phyloP scores from a whole-genome alignment of 108 stramenopile species.

The Nannochloropsis oceanica region DNA sequence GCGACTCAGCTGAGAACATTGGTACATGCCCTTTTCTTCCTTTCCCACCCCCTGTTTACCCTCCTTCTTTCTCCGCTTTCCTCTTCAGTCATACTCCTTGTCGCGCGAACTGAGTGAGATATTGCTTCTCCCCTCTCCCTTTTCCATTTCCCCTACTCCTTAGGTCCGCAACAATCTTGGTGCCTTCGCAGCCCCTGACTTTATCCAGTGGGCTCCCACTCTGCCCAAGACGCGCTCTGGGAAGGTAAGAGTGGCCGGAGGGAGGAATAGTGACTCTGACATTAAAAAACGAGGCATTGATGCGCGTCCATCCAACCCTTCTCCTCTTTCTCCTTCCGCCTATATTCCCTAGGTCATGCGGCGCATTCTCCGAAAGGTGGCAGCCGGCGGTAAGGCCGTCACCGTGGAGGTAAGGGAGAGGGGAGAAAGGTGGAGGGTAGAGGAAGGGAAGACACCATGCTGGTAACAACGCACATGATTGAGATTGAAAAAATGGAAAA shows the following conservation, averaged over 20 bases:
- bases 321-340: neutral
- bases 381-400: neutral
- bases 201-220: neutral
- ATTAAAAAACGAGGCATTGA: too few relatives aligned
- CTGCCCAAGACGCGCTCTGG: slow-evolving; percentile 1
- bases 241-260: neutral
- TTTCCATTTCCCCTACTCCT: neutral
- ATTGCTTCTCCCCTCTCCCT: neutral
- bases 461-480: too few relatives aligned
- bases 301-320: neutral
- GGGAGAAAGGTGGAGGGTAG: neutral
- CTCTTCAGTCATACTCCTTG: too few relatives aligned
- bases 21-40: neutral
- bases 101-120: too few relatives aligned
- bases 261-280: neutral
- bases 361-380: slow-evolving; percentile 3
- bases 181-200: neutral
- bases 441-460: too few relatives aligned
- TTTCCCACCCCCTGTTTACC: neutral
- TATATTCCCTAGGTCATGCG: neutral
- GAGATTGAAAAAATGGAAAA: too few relatives aligned
- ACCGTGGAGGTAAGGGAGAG: neutral
- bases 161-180: neutral
- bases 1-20: neutral
- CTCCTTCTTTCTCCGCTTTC: neutral